Evolutionary conservation across 1,139 yeast species (phyloP).

Genomic region (Candida gigantensis): DNA sequence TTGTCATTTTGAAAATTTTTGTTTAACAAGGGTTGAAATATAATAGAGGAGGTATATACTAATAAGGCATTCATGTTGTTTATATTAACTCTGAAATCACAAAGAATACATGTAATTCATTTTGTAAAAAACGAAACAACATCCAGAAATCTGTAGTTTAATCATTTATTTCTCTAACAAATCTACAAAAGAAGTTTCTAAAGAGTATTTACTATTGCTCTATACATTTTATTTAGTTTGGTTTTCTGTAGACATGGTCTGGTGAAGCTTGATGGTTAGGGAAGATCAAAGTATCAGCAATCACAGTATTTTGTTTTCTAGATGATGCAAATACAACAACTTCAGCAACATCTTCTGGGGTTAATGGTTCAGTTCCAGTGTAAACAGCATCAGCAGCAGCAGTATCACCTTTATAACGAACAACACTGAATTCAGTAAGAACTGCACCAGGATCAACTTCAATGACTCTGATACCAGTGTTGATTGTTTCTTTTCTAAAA

Average conservation of each 20-base stretch:
- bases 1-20: background rate
- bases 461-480: constrained; percentile 47
- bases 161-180: too few species aligned
- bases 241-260: constrained; percentile 44
- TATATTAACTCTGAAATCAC: too few species aligned
- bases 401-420: constrained; percentile 47
- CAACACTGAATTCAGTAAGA: constrained; percentile 51
- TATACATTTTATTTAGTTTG: constrained; percentile 1
- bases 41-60: background rate
- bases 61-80: too few species aligned
- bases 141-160: too few species aligned
- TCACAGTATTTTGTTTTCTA: constrained; percentile 50
- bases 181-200: too few species aligned
- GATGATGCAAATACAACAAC: constrained; percentile 49
- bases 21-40: background rate
- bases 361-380: constrained; percentile 47
- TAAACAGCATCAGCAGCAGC: constrained; percentile 46
- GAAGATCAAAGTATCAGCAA: constrained; percentile 52
- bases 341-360: constrained; percentile 52
- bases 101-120: constrained; percentile 4
- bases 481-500: constrained; percentile 48
- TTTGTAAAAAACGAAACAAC: background rate
- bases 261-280: constrained; percentile 63
- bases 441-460: constrained; percentile 57
- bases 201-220: too few species aligned